Conservation (phyloP, 164 flowering plant genomes). For the Umbilicus rupestris region DNA sequence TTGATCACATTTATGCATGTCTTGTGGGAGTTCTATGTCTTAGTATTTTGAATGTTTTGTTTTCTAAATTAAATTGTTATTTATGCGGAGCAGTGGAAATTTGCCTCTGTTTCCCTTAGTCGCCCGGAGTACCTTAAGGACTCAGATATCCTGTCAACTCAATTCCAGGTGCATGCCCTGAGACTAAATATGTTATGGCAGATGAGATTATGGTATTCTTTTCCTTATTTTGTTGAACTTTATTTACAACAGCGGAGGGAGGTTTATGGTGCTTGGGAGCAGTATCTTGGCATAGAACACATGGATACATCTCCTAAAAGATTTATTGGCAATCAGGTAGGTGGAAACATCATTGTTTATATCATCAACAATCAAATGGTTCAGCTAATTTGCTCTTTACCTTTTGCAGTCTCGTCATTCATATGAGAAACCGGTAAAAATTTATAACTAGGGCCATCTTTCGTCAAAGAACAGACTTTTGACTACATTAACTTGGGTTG, state of each 20-base stretch:
- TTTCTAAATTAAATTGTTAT: background rate
- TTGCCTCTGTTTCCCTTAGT: conserved; percentile 71
- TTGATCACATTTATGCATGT: background rate
- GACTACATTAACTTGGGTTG: too few species aligned
- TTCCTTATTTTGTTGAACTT: background rate
- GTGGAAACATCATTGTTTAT: background rate
- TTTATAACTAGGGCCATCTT: conserved; percentile 31
- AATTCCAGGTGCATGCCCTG: conserved; percentile 52
- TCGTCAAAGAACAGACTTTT: too few species aligned
- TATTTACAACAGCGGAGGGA: conserved; percentile 45
- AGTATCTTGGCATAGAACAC: conserved; percentile 84
- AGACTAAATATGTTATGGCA: background rate
- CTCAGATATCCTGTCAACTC: conserved; percentile 50
- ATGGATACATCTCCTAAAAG: conserved; percentile 62
- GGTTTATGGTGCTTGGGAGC: conserved; percentile 91
- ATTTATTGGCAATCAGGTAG: conserved; percentile 55
- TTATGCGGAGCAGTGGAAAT: conserved; percentile 57
- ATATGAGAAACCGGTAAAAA: conserved; percentile 49
- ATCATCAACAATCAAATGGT: background rate
- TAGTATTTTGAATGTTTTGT: background rate
- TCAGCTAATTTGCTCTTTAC: background rate
- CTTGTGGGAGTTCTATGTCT: background rate
- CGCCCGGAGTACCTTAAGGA: conserved; percentile 83
- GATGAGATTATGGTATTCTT: background rate
- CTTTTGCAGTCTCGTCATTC: conserved; percentile 43